These are phyloP conservation scores for Naganishia albida DNA, from an alignment of 1,284 basidiomycete genomes.

Conservation along the genomic window DNA sequence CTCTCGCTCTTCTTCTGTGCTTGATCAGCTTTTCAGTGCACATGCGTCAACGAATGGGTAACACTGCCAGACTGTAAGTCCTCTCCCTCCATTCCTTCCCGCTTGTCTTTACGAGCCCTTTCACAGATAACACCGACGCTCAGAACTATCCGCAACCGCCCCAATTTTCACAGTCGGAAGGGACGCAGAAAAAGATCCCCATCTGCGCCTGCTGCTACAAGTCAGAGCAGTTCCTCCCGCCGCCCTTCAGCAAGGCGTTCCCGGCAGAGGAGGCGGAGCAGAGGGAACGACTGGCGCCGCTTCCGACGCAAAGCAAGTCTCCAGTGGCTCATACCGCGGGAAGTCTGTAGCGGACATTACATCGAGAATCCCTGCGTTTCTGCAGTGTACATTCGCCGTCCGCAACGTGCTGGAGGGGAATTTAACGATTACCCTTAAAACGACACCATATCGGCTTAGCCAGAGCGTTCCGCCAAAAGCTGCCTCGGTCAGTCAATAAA, in stretches of 20 bases:
- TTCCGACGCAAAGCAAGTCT: constrained; percentile 6
- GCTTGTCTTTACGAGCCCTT: not conserved
- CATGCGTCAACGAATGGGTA: constrained; percentile 25
- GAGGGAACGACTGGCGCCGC: not conserved
- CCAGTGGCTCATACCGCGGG: not conserved
- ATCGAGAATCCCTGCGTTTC: no score
- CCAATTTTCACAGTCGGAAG: no score
- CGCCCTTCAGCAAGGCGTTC: constrained; percentile 15
- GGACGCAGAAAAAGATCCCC: no score
- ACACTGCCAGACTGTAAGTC: constrained; percentile 57
- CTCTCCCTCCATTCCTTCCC: not conserved
- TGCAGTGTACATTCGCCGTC: no score
- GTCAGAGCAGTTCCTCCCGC: constrained; percentile 3
- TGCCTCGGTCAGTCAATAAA: no score
- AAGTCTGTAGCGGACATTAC: no score
- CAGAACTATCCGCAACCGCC: not conserved
- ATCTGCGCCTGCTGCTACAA: constrained; percentile 20
- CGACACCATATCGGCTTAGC: no score
- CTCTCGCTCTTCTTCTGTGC: not conserved
- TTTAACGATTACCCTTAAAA: no score
- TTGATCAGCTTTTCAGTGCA: constrained; percentile 3
- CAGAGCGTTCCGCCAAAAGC: no score
- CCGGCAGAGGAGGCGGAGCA: constrained; percentile 12
- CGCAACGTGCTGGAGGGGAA: no score
- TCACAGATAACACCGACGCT: not conserved